These are phyloP conservation scores for Priceomyces haplophilus DNA, from an alignment of 805 yeast genomes.

Conservation along the genomic window DNA sequence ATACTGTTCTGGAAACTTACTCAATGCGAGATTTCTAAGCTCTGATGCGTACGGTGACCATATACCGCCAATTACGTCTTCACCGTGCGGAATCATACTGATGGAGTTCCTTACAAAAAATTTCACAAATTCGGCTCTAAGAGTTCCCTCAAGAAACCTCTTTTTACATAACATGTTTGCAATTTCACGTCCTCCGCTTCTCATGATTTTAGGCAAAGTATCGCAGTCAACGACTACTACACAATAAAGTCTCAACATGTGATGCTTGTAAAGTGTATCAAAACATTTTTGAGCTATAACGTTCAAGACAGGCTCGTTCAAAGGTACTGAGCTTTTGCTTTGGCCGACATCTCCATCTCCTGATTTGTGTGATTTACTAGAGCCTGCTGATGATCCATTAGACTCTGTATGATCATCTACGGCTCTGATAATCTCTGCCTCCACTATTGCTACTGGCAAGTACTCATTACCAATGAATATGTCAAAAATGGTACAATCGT, in stretches of 20 bases:
- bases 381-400: slow-evolving; percentile 8
- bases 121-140: slow-evolving; percentile 77
- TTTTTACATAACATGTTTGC: slow-evolving; percentile 86
- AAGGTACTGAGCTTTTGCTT: slow-evolving; percentile 36
- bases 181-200: slow-evolving; percentile 86
- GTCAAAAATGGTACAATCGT: slow-evolving; percentile 91
- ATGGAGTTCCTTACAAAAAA: slow-evolving; percentile 67
- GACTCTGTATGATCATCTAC: slow-evolving; percentile 25
- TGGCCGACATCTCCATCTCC: slow-evolving; percentile 14
- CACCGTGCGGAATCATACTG: slow-evolving; percentile 67
- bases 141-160: slow-evolving; percentile 71
- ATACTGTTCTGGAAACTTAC: slow-evolving; percentile 66
- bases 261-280: slow-evolving; percentile 44
- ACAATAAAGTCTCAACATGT: slow-evolving; percentile 77
- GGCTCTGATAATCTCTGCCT: slow-evolving; percentile 50
- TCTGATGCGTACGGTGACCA: slow-evolving; percentile 78
- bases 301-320: slow-evolving; percentile 42
- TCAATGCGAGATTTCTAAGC: slow-evolving; percentile 58
- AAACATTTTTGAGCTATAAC: slow-evolving; percentile 44
- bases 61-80: slow-evolving; percentile 74
- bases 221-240: slow-evolving; percentile 77
- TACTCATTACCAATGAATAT: slow-evolving; percentile 74
- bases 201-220: slow-evolving; percentile 75
- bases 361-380: slow-evolving; percentile 15
- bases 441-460: slow-evolving; percentile 81